Evolutionary conservation across 2,329 filamentous ascomycete species (phyloP).

Genomic region (Diplocarpon rosae): DNA sequence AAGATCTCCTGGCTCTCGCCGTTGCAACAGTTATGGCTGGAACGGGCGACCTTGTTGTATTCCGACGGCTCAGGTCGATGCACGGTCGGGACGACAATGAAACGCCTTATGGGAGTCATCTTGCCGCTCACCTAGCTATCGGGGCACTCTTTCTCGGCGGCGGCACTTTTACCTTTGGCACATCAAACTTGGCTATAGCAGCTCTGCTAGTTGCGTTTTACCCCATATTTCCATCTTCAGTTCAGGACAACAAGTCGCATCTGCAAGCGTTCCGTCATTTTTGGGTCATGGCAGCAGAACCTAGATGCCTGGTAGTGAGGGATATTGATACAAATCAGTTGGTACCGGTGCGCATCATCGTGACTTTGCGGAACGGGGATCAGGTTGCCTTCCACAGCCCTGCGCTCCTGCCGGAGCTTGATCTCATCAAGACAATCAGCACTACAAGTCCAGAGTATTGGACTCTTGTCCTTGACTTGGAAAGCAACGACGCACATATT

Average conservation of each 20-base stretch:
- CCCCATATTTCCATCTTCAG: conserved; percentile 76
- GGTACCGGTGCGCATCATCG: conserved; percentile 58
- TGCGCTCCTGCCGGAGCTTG: conserved; percentile 35
- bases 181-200: conserved; percentile 76
- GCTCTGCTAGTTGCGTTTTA: conserved; percentile 87
- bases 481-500: conserved; percentile 42
- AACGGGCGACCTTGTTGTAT: conserved; percentile 76
- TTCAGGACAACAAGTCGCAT: conserved; percentile 90
- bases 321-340: conserved; percentile 78
- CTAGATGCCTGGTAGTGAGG: conserved; percentile 76
- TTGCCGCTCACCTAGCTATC: conserved; percentile 85
- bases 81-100: conserved; percentile 79
- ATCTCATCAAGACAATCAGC: conserved; percentile 35
- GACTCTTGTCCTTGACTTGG: conserved; percentile 57
- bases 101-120: conserved; percentile 84
- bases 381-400: conserved; percentile 25
- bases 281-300: conserved; percentile 88
- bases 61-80: conserved; percentile 74
- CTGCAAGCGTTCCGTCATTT: conserved; percentile 94
- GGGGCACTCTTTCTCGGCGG: conserved; percentile 86
- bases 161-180: conserved; percentile 84
- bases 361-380: conserved; percentile 31
- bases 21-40: conserved; percentile 89
- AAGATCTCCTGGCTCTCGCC: conserved; percentile 75
- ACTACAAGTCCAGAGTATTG: conserved; percentile 50